phyloP scores from a whole-genome alignment of 176 grass and related monocot genomes.

The Ensete ventricosum region DNA sequence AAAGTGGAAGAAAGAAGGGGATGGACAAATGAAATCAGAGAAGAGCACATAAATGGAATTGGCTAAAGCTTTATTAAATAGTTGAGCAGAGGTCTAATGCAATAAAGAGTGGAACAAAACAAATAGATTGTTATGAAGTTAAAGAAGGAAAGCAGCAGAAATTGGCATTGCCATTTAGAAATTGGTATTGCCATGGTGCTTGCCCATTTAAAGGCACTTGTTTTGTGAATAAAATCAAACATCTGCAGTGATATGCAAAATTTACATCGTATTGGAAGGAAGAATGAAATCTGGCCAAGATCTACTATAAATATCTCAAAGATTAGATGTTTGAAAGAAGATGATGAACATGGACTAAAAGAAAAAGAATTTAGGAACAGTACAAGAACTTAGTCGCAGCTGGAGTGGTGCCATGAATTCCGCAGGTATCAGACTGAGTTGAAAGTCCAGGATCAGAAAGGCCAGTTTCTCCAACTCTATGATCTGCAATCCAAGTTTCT shows the following conservation, averaged over 20 bases:
- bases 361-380: background rate
- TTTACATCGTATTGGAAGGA: background rate
- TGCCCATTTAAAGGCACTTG: background rate
- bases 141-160: slow-evolving; percentile 8
- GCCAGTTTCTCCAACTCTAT: slow-evolving; percentile 8
- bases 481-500: background rate
- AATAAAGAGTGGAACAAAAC: background rate
- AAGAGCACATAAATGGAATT: background rate
- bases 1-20: background rate
- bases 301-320: background rate
- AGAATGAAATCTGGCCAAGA: background rate
- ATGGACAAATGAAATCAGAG: background rate
- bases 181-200: background rate
- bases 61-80: slow-evolving; percentile 14
- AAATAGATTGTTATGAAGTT: background rate
- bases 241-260: background rate
- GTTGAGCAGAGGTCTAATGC: slow-evolving; percentile 16
- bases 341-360: background rate
- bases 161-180: too few species aligned
- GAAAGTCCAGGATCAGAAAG: slow-evolving; percentile 5
- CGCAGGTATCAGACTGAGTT: background rate
- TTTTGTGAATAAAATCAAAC: background rate
- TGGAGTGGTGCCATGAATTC: slow-evolving; percentile 4
- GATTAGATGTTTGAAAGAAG: background rate
- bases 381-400: slow-evolving; percentile 17